Evolutionary conservation across 495 filamentous ascomycete genomes (phyloP), one percentile per base, ranked within the genome.

Genomic region (Penicillium verhagenii): DNA sequence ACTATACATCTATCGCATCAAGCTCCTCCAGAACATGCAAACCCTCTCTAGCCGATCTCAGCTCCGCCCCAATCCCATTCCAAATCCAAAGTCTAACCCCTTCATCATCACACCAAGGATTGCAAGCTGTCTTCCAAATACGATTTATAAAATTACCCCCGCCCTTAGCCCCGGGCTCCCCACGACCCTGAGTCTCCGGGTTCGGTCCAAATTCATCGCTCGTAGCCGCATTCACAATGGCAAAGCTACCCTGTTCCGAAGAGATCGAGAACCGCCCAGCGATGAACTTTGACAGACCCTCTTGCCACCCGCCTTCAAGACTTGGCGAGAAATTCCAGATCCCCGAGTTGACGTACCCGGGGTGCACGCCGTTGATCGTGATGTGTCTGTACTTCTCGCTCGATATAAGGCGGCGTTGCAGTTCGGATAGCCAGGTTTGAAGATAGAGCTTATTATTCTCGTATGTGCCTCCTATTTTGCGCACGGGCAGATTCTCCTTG

Each of bases 121-220:
- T 3, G 56, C 5, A n/a, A 25, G 40, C 3, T 4, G 44, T 53
- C 9, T 63, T 57, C 66, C 66, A 67, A 20, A 69, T 61, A 3
- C 66, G 63, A 59, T 69, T 69, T 16, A 69, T 50, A 50, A 63
- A 69, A 14, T 54, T 51, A 1, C 66, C 66, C 2, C 66, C 66
- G 4, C 66, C 66, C 3, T 29, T 40, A 0, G 52, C 61, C 35
- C 24, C 35, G 1, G 11, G 28, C 20, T 31, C 29, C 2, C 61
- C 61, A 6, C 60, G 45, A n/a, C 47, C 47, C 44, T 64, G 61
- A 13, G 28, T 51, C 25, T 58, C n/a, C 5, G 57, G 61, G 31
- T 61, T 29, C 10, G 56, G 53, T 8, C 63, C 66, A 52, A 62
- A 59, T 35, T 54, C 57, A n/a, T 51, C 50, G 24, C 47, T 53